Conservation (phyloP, 768 basidiomycete species). For the Rhodocollybia butyracea region DNA sequence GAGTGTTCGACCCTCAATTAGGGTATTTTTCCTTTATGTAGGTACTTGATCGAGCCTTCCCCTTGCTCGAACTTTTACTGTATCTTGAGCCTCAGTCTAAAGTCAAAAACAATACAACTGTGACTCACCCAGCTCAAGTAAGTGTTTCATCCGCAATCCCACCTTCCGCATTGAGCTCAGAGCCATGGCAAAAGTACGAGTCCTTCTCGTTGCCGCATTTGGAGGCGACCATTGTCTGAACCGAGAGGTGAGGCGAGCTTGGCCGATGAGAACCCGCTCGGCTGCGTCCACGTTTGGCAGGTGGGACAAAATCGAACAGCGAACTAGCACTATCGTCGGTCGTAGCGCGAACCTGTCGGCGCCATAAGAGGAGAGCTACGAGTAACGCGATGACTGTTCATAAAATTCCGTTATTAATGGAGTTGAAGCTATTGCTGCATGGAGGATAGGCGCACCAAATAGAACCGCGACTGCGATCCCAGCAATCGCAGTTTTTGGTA, state of each 20-base stretch:
- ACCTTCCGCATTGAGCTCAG: neutral
- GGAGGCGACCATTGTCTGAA: neutral
- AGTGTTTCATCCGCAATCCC: neutral
- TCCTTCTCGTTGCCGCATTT: neutral
- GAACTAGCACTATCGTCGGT: constrained; percentile 6
- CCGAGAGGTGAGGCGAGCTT: neutral
- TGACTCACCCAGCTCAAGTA: neutral
- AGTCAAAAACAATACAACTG: too few species aligned
- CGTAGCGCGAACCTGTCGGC: neutral
- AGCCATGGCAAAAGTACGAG: neutral
- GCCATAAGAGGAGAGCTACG: constrained; percentile 1
- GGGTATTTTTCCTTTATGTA: too few species aligned
- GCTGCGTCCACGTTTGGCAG: neutral
- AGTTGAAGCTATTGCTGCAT: neutral
- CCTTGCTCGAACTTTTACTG: too few species aligned
- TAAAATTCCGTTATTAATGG: neutral
- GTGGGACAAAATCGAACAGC: constrained; percentile 4
- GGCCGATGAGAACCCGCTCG: neutral
- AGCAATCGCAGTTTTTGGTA: neutral
- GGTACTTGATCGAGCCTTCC: too few species aligned
- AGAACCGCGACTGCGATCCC: neutral
- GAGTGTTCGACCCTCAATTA: too few species aligned
- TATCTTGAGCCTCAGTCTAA: too few species aligned
- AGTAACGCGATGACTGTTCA: neutral
- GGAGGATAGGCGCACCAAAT: neutral